Percentiles rank a stretch among this genome's conserved stretches.
Conservation (phyloP, 306 rosid species). For the Begonia masoniana region DNA sequence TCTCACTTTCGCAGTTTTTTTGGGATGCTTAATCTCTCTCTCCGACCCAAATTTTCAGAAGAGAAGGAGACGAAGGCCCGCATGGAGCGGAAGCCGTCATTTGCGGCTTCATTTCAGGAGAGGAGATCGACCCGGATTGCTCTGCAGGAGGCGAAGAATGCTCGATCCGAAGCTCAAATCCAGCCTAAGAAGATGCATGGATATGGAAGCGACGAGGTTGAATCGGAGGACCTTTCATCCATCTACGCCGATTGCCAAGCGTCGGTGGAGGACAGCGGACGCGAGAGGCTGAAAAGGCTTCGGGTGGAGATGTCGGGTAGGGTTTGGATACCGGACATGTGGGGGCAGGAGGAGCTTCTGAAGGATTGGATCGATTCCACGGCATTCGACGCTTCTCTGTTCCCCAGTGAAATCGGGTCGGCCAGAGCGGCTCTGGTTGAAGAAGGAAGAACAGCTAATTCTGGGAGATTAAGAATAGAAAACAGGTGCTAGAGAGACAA, state of each 20-base stretch:
- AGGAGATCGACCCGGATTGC: neutral
- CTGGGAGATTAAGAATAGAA: constrained; percentile 27
- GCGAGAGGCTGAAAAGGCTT: constrained; percentile 71
- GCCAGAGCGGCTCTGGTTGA: constrained; percentile 63
- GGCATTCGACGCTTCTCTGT: constrained; percentile 59
- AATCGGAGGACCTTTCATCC: neutral
- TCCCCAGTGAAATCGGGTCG: constrained; percentile 35
- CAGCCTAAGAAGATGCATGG: constrained; percentile 3
- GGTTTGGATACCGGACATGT: constrained; percentile 79
- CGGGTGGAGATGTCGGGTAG: constrained; percentile 57
- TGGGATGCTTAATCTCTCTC: too few relatives aligned
- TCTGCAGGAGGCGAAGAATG: constrained; percentile 9
- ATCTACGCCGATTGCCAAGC: neutral
- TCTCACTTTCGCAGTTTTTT: too few relatives aligned
- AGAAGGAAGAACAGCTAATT: constrained; percentile 38
- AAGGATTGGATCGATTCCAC: constrained; percentile 81
- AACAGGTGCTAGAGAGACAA: constrained; percentile 43
- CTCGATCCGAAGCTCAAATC: neutral
- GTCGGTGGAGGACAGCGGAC: constrained; percentile 30
- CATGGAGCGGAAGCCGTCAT: too few relatives aligned
- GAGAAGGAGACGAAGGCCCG: too few relatives aligned
- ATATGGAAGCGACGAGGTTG: constrained; percentile 7
- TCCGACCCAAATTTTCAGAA: too few relatives aligned
- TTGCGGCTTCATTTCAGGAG: neutral
- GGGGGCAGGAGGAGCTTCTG: constrained; percentile 88